phyloP scores from a whole-genome alignment of 768 basidiomycete species.

The Tylopilus balloui region DNA sequence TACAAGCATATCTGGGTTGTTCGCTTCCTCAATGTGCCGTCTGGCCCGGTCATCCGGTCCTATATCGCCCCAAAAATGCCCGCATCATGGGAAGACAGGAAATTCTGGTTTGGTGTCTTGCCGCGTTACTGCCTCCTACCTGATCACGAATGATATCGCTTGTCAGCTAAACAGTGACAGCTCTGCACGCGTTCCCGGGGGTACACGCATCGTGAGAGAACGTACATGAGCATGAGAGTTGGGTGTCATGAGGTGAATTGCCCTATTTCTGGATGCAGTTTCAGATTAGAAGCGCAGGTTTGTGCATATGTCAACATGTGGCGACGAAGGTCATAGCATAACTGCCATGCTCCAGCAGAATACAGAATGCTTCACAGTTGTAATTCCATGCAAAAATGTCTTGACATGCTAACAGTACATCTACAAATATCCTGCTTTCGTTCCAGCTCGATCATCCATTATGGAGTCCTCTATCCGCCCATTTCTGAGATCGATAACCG shows the following conservation, averaged over 20 bases:
- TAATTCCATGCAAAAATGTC: slow-evolving; percentile 3
- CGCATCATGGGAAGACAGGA: neutral
- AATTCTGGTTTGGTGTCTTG: neutral
- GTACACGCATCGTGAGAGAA: neutral
- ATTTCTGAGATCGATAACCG: neutral
- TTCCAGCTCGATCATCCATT: neutral
- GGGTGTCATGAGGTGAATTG: neutral
- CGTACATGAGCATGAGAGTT: neutral
- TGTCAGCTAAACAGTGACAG: neutral
- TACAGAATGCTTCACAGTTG: neutral
- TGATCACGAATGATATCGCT: neutral
- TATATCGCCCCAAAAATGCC: neutral
- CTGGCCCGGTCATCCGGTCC: neutral
- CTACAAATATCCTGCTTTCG: neutral
- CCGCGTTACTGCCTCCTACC: neutral
- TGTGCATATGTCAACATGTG: no score
- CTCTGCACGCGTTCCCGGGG: neutral
- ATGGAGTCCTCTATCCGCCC: neutral
- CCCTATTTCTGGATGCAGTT: neutral
- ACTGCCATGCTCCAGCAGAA: no score
- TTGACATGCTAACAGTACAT: slow-evolving; percentile 2
- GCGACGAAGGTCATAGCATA: no score
- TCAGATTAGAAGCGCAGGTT: no score
- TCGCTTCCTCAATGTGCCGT: neutral
- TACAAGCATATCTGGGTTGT: neutral